Percentiles rank a stretch among this genome's conserved stretches.
Conservation (phyloP, 805 yeast species). For the Saccharomycopsis javanensis region DNA sequence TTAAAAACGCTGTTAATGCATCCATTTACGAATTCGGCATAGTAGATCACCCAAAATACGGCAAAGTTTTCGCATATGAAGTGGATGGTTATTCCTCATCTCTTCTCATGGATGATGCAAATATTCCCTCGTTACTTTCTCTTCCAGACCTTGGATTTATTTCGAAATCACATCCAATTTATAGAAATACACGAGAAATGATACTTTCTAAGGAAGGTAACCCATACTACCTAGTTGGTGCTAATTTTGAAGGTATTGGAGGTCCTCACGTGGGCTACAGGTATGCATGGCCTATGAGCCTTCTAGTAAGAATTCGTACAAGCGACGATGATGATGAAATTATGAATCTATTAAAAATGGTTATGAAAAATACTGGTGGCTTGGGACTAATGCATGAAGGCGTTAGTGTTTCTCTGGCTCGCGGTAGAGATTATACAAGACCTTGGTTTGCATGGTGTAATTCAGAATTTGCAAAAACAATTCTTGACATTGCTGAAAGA, state of each 20-base stretch:
- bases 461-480: constrained; percentile 81
- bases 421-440: constrained; percentile 50
- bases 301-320: constrained; percentile 67
- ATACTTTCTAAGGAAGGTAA: constrained; percentile 58
- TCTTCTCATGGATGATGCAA: constrained; percentile 82
- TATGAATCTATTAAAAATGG: constrained; percentile 32
- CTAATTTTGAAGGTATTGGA: constrained; percentile 65
- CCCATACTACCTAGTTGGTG: constrained; percentile 66
- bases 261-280: constrained; percentile 83
- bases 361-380: constrained; percentile 57
- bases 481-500: constrained; percentile 61
- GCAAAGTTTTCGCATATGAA: constrained; percentile 78
- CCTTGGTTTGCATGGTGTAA: constrained; percentile 96
- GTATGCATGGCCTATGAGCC: constrained; percentile 87
- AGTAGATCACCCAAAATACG: constrained; percentile 57
- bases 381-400: constrained; percentile 82
- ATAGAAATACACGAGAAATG: constrained; percentile 75
- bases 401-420: constrained; percentile 48
- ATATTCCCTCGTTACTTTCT: constrained; percentile 71
- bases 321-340: constrained; percentile 66
- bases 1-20: constrained; percentile 12
- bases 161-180: constrained; percentile 41
- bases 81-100: constrained; percentile 78
- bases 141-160: constrained; percentile 72
- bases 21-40: constrained; percentile 51